phyloP scores from a whole-genome alignment of 345 rosid genomes.

The Rhizophora mangle region DNA sequence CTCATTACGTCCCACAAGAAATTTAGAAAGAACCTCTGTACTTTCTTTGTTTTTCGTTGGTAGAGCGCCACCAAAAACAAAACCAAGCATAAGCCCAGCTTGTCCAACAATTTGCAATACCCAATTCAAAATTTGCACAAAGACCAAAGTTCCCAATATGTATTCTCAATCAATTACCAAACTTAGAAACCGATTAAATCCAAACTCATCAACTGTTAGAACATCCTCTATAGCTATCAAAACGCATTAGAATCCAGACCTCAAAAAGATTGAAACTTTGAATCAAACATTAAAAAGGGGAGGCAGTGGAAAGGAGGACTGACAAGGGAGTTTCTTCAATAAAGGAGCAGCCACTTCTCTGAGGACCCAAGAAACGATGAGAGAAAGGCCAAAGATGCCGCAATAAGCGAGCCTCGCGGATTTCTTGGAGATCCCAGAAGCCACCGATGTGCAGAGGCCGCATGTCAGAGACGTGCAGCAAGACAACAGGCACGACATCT shows the following conservation, averaged over 20 bases:
- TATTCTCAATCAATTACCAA: background rate
- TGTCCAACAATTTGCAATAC: background rate
- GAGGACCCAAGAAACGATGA: constrained; percentile 84
- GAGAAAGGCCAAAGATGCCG: constrained; percentile 86
- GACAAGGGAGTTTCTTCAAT: constrained; percentile 71
- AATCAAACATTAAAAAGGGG: background rate
- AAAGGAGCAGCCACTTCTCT: constrained; percentile 80
- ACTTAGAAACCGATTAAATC: background rate
- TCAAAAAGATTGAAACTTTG: constrained; percentile 9
- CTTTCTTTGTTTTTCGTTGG: no score
- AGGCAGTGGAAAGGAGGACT: constrained; percentile 11
- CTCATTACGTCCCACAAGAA: no score
- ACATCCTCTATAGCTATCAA: background rate
- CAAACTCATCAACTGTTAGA: background rate
- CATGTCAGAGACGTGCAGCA: constrained; percentile 82
- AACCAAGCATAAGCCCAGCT: background rate
- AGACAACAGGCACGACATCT: constrained; percentile 75
- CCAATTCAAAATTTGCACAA: background rate
- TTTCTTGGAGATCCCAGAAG: constrained; percentile 70
- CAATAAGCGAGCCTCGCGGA: constrained; percentile 92
- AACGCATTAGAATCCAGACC: background rate
- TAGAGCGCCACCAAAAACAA: background rate
- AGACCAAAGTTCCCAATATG: background rate
- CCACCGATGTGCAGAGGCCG: constrained; percentile 88
- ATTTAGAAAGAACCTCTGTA: no score